phyloP scores from a whole-genome alignment of 805 yeast genomes.

The Lachancea sp. region DNA sequence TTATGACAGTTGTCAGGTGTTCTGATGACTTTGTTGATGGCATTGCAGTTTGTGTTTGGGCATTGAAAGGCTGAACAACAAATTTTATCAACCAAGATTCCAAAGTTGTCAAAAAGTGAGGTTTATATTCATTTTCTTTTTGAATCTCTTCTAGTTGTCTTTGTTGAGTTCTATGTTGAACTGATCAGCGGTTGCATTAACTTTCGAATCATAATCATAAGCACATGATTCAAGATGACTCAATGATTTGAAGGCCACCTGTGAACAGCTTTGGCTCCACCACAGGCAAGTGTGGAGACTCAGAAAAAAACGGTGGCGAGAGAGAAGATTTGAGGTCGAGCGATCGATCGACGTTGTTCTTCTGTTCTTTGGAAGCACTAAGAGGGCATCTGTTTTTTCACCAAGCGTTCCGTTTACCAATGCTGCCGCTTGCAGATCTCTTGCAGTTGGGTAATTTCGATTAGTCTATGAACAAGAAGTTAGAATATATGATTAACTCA shows the following conservation, averaged over 20 bases:
- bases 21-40: neutral
- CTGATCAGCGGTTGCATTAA: neutral
- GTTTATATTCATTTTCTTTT: neutral
- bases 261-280: neutral
- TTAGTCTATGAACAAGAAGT: neutral
- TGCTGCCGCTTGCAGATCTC: too few species aligned
- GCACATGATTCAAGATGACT: slow-evolving; percentile 1
- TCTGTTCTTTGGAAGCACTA: too few species aligned
- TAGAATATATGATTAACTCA: neutral
- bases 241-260: neutral
- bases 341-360: too few species aligned
- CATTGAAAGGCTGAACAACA: too few species aligned
- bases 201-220: neutral
- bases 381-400: too few species aligned
- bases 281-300: neutral
- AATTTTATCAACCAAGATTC: too few species aligned
- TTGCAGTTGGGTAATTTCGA: too few species aligned
- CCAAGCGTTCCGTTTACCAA: too few species aligned
- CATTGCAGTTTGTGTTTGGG: neutral
- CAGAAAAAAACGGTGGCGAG: too few species aligned
- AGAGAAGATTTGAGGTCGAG: too few species aligned
- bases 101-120: too few species aligned
- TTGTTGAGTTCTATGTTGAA: neutral
- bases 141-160: neutral
- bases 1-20: neutral